Evolutionary conservation across 306 rosid species (phyloP), one percentile per base, ranked within the genome.

Genomic region (Prunus mume): DNA sequence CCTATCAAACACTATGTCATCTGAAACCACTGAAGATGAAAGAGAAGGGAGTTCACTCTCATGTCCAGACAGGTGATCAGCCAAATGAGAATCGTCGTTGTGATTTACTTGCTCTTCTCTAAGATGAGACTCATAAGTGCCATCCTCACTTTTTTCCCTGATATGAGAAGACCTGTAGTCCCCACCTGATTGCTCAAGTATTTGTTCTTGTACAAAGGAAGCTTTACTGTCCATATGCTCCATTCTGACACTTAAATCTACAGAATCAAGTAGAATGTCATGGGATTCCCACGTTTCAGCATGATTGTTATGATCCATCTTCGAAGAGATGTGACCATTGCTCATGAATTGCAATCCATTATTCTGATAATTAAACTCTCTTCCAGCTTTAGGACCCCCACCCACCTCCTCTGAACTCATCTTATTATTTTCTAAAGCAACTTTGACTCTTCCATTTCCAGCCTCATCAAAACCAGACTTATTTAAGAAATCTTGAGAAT

Each of bases 1-100:
- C 80, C 85, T 85, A 74, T 88, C 96, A 80, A 94, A 92, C 79
- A 87, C 28, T 24, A 83, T 69, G 84, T 94, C 98, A 73, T 94
- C 93, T 17, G 91, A 86, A 75, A 84, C 61, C 69, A 74, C 82
- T 17, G 94, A 49, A 76, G 96, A 86, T 50, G 89, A 79, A 81
- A 87, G 38, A 45, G 86, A 50, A 74, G 82, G 75, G 61, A 74
- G 69, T 76, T 82, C 88, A 73, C 69, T 84, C 84, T 89, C 88
- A 45, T 38, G 63, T 24, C 76, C 79, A 77, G 85, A 74, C 54
- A 75, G 54, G 54, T 83, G 79, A 84, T 82, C 79, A 4, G 65
- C 68, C 79, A 78, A 70, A 78, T 64, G 43, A 7, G 6, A 60
- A 79, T 72, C 69, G 7, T 80, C 79, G 66, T 83, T 63, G 17